These are phyloP conservation scores for Phylloporus sp. DNA, from an alignment of 768 basidiomycete genomes.

Conservation along the genomic window DNA sequence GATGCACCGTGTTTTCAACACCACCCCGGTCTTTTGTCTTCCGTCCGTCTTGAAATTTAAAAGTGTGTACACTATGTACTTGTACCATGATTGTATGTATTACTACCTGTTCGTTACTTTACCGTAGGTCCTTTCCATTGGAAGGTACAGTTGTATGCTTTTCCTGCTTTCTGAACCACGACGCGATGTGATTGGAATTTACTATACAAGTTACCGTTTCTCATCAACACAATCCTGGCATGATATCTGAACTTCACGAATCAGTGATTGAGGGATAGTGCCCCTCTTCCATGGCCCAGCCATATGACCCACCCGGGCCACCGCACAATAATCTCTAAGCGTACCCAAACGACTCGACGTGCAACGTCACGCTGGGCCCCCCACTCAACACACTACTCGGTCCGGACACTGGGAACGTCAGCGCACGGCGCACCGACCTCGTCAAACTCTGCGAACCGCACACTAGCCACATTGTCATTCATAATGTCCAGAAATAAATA, in stretches of 20 bases:
- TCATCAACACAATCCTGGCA: background rate
- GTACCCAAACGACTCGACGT: conserved; percentile 41
- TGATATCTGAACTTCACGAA: background rate
- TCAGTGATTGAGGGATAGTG: background rate
- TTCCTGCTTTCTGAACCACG: no score
- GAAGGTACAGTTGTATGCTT: no score
- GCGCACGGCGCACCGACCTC: conserved; percentile 35
- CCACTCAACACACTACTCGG: conserved; percentile 27
- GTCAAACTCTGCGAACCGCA: conserved; percentile 46
- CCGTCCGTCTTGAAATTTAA: background rate
- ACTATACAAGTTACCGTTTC: no score
- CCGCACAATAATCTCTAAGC: conserved; percentile 17
- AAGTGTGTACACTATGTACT: background rate
- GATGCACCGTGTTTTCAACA: background rate
- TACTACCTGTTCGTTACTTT: background rate
- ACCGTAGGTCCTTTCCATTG: no score
- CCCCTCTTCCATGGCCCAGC: background rate
- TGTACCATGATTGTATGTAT: no score
- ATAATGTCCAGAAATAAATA: background rate
- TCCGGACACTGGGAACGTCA: conserved; percentile 36
- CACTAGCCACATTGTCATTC: conserved; percentile 28
- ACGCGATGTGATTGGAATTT: no score
- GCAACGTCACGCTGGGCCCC: conserved; percentile 36
- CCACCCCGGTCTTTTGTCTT: background rate
- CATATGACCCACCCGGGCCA: background rate